phyloP scores from a whole-genome alignment of 2,329 filamentous ascomycete genomes.

The Fusarium camptoceras region DNA sequence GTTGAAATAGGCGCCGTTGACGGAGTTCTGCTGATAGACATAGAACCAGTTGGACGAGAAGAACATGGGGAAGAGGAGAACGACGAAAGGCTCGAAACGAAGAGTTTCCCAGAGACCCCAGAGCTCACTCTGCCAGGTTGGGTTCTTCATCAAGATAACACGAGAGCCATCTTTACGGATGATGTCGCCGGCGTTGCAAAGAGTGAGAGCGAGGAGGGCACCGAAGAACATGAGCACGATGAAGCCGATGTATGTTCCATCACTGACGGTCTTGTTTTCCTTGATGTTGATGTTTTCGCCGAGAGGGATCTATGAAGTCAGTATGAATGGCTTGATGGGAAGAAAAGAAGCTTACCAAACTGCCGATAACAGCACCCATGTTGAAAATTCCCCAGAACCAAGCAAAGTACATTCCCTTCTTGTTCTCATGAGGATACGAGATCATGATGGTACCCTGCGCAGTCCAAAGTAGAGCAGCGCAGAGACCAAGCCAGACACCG shows the following conservation, averaged over 20 bases:
- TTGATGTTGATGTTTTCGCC: conserved; percentile 43
- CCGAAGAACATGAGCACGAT: conserved; percentile 83
- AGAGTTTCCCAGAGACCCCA: conserved; percentile 80
- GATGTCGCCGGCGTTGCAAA: conserved; percentile 78
- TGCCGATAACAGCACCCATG: conserved; percentile 87
- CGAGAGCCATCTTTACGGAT: conserved; percentile 81
- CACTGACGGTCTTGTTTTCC: conserved; percentile 64
- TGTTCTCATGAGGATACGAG: conserved; percentile 82
- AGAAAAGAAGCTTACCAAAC: conserved; percentile 58
- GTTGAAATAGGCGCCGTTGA: conserved; percentile 78
- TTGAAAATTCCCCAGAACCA: conserved; percentile 98
- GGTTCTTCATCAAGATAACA: conserved; percentile 91
- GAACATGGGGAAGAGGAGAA: conserved; percentile 84
- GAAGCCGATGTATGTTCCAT: conserved; percentile 90
- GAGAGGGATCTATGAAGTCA: conserved; percentile 61
- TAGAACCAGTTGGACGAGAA: conserved; percentile 87
- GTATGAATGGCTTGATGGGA: rapidly evolving
- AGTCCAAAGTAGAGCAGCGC: conserved; percentile 83
- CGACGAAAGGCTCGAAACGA: conserved; percentile 73
- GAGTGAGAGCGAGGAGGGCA: conserved; percentile 74
- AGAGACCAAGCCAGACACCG: conserved; percentile 80
- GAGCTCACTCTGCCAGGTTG: conserved; percentile 85
- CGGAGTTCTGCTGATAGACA: conserved; percentile 80
- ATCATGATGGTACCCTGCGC: conserved; percentile 90
- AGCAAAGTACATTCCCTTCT: conserved; percentile 89